Conservation (phyloP, 805 yeast genomes). For the Kazachstania kunashirensis region DNA sequence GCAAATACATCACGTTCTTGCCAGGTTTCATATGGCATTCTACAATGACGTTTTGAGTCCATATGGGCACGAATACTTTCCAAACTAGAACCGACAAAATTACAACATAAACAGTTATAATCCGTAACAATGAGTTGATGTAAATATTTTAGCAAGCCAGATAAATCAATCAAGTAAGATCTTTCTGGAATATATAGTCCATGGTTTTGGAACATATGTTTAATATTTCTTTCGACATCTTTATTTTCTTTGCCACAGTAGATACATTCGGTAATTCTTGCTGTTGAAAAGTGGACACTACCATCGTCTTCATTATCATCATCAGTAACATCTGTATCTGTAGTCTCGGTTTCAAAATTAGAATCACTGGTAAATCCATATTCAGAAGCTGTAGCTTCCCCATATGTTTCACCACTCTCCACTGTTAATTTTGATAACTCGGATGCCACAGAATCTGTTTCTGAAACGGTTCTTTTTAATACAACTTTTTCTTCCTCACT, state of each 20-base stretch:
- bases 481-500: neutral
- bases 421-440: conserved; percentile 39
- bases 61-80: conserved; percentile 88
- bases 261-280: conserved; percentile 38
- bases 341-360: conserved; percentile 26
- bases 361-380: conserved; percentile 36
- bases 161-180: conserved; percentile 53
- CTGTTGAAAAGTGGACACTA: neutral
- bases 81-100: conserved; percentile 71
- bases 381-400: conserved; percentile 44
- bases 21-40: conserved; percentile 76
- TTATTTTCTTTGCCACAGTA: conserved; percentile 46
- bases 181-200: conserved; percentile 86
- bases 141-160: conserved; percentile 65
- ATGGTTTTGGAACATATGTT: conserved; percentile 70
- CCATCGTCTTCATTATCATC: conserved; percentile 9
- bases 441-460: conserved; percentile 47
- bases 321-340: conserved; percentile 25
- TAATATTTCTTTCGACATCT: conserved; percentile 49
- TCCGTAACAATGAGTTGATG: conserved; percentile 79
- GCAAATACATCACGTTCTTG: conserved; percentile 69
- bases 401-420: conserved; percentile 29
- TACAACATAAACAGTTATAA: conserved; percentile 72
- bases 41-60: conserved; percentile 75
- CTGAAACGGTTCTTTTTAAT: conserved; percentile 35